phyloP scores from a whole-genome alignment of 805 yeast genomes.

The Ogataea ganodermae region DNA sequence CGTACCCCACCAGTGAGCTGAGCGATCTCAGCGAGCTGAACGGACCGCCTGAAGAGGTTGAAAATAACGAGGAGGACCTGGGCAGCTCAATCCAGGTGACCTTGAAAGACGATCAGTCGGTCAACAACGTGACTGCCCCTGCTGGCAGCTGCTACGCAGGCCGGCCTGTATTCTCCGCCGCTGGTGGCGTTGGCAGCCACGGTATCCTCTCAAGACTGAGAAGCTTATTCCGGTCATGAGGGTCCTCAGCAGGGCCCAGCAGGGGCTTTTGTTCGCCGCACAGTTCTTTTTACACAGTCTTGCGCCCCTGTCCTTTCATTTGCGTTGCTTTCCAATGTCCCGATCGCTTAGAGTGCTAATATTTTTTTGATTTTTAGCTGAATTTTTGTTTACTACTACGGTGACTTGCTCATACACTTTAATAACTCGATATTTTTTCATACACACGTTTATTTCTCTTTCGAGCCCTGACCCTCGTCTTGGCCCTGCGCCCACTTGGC shows the following conservation, averaged over 20 bases:
- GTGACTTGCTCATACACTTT: slow-evolving; percentile 3
- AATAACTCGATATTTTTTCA: neutral
- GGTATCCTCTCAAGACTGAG: slow-evolving; percentile 27
- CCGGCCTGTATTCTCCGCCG: neutral
- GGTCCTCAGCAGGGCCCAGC: neutral
- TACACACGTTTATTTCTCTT: neutral
- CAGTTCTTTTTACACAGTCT: slow-evolving; percentile 1
- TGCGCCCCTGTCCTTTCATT: slow-evolving; percentile 3
- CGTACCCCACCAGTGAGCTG: slow-evolving; percentile 29
- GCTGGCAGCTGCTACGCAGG: slow-evolving; percentile 2
- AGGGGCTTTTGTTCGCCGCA: neutral
- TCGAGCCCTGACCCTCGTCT: neutral
- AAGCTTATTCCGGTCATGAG: slow-evolving; percentile 24
- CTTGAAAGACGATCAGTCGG: slow-evolving; percentile 27
- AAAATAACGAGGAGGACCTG: slow-evolving; percentile 23
- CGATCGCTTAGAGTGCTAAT: slow-evolving; percentile 6
- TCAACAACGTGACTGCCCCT: slow-evolving; percentile 11
- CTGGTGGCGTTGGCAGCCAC: slow-evolving; percentile 4
- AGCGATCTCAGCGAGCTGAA: slow-evolving; percentile 11
- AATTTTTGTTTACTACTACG: slow-evolving; percentile 1
- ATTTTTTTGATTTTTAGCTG: neutral
- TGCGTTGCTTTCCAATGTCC: slow-evolving; percentile 4
- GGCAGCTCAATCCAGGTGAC: slow-evolving; percentile 32
- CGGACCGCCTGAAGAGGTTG: slow-evolving; percentile 13
- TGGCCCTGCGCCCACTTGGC: slow-evolving; percentile 34